Evolutionary conservation across 306 rosid genomes (phyloP).

Genomic region (Prinsepia uniflora): DNA sequence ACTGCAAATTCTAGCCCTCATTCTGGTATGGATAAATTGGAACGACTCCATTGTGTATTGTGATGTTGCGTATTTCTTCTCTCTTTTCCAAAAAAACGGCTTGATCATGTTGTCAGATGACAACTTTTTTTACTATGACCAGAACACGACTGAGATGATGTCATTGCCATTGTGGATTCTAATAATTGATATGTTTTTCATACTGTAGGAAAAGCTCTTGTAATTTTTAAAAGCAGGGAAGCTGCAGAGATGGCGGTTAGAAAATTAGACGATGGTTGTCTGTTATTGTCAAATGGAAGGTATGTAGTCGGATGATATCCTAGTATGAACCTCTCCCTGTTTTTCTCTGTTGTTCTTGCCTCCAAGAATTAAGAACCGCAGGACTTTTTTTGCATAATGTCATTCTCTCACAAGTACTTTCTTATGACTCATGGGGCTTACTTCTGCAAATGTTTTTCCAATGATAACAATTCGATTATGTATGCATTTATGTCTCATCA

Average conservation of each 20-base stretch:
- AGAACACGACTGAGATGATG: background rate
- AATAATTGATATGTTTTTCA: slow-evolving; percentile 17
- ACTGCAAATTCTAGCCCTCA: slow-evolving; percentile 59
- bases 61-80: background rate
- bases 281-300: slow-evolving; percentile 79
- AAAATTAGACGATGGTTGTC: slow-evolving; percentile 57
- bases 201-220: slow-evolving; percentile 79
- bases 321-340: too few relatives aligned
- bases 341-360: background rate
- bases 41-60: background rate
- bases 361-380: background rate
- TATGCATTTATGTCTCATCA: background rate
- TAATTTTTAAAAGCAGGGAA: slow-evolving; percentile 59
- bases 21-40: slow-evolving; percentile 48
- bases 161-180: background rate
- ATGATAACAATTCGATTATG: background rate
- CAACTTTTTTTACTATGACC: background rate
- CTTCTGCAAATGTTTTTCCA: background rate
- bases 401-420: background rate
- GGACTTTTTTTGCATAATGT: background rate
- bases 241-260: slow-evolving; percentile 52
- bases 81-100: background rate
- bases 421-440: background rate
- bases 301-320: slow-evolving; percentile 31
- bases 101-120: background rate